Evolutionary conservation across 371 early-diverging fungal species (phyloP).

Genomic region (Mortierella polycephala): DNA sequence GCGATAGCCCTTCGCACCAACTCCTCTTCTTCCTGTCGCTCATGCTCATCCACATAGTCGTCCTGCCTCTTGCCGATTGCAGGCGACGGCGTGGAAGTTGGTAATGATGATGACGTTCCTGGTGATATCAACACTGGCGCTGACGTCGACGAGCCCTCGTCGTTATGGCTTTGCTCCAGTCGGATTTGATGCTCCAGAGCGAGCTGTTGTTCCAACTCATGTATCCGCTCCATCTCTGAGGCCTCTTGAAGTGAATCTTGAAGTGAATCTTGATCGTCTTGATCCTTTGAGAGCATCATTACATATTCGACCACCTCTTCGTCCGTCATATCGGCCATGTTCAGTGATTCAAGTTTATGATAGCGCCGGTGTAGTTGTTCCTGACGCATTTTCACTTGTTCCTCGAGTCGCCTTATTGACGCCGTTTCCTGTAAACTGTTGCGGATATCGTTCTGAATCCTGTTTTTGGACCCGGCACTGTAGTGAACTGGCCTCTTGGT

Average conservation of each 20-base stretch:
- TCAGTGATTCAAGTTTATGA: conserved; percentile 46
- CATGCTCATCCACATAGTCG: conserved; percentile 20
- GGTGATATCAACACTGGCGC: not conserved
- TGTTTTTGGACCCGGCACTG: conserved; percentile 46
- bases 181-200: conserved; percentile 4
- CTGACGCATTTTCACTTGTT: conserved; percentile 33
- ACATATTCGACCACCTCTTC: conserved; percentile 52
- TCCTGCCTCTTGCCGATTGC: not conserved
- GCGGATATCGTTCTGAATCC: conserved; percentile 44
- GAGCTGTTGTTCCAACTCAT: conserved; percentile 20
- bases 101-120: not conserved
- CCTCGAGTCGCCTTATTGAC: conserved; percentile 30
- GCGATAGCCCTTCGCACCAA: conserved; percentile 45
- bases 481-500: conserved; percentile 31
- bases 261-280: conserved; percentile 18
- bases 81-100: not conserved
- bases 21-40: conserved; percentile 47
- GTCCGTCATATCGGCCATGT: conserved; percentile 51
- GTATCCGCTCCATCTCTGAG: conserved; percentile 28
- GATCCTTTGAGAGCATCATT: conserved; percentile 51
- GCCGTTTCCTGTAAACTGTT: conserved; percentile 39
- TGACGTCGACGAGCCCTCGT: conserved; percentile 23
- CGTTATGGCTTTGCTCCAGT: conserved; percentile 1
- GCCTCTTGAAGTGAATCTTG: conserved; percentile 16
- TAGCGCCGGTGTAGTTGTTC: conserved; percentile 45